Percentiles rank a stretch among this genome's conserved stretches.
These are phyloP conservation scores for Fusarium sp. DNA, from an alignment of 2,329 filamentous ascomycete genomes.

Conservation along the genomic window DNA sequence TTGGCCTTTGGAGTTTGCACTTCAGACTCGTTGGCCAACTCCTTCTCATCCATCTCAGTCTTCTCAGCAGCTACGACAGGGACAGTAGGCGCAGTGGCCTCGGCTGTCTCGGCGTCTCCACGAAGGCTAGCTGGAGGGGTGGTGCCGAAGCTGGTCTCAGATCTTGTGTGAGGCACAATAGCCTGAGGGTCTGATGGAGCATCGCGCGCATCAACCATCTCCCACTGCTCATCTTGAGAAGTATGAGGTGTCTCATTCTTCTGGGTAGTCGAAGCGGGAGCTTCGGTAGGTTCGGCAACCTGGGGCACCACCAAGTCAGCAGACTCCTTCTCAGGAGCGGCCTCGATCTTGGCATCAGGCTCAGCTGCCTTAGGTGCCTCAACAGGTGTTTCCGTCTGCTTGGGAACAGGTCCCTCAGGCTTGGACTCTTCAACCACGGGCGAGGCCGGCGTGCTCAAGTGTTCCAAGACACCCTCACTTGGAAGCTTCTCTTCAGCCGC, in stretches of 20 bases:
- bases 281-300: neutral
- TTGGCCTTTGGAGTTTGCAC: conserved; percentile 16
- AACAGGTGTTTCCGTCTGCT: neutral
- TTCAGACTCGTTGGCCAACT: conserved; percentile 16
- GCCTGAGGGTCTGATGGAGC: conserved; percentile 10
- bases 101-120: conserved; percentile 10
- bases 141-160: conserved; percentile 33
- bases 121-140: conserved; percentile 26
- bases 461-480: conserved; percentile 1
- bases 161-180: conserved; percentile 32
- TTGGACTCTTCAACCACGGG: neutral
- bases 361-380: neutral
- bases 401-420: neutral
- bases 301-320: neutral
- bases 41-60: neutral
- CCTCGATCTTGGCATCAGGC: conserved; percentile 1
- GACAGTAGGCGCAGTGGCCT: neutral
- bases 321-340: neutral
- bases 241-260: conserved; percentile 11
- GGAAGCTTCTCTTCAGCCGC: neutral
- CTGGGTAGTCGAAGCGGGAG: neutral
- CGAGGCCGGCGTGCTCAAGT: neutral
- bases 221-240: conserved; percentile 29
- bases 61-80: neutral
- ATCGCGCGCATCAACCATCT: conserved; percentile 24